Conservation (phyloP, 805 yeast species). For the Metahyphopichia silvanorum region DNA sequence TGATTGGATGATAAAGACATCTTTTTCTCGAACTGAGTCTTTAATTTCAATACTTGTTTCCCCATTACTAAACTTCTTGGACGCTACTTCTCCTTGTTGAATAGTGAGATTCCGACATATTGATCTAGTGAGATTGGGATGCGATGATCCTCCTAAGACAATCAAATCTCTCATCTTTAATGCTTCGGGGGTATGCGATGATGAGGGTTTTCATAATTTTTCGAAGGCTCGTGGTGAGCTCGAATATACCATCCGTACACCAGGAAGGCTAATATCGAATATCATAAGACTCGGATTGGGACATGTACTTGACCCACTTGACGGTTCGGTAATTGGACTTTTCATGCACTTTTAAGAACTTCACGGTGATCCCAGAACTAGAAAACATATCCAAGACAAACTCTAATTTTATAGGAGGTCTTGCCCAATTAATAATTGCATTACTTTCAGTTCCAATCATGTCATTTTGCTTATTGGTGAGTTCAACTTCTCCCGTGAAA, state of each 20-base stretch:
- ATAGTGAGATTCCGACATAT: constrained; percentile 80
- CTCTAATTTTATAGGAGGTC: constrained; percentile 71
- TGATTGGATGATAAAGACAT: constrained; percentile 84
- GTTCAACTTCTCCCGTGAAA: constrained; percentile 49
- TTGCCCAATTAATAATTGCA: constrained; percentile 45
- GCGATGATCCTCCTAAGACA: constrained; percentile 88
- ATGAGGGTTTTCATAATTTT: no score
- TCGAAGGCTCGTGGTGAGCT: no score
- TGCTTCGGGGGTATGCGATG: no score
- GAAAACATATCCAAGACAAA: constrained; percentile 75
- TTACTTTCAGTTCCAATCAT: constrained; percentile 5
- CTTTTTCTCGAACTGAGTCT: constrained; percentile 93
- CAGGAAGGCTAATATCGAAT: constrained; percentile 58
- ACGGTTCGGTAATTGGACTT: constrained; percentile 61
- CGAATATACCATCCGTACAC: no score
- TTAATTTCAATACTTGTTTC: constrained; percentile 85
- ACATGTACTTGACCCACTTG: constrained; percentile 83
- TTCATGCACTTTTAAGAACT: constrained; percentile 65
- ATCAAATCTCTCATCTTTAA: constrained; percentile 79
- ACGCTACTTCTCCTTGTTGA: constrained; percentile 61
- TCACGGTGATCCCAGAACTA: constrained; percentile 71
- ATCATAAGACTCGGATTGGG: constrained; percentile 79
- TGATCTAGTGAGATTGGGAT: constrained; percentile 69
- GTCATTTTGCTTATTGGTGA: constrained; percentile 23
- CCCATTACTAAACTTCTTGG: constrained; percentile 77